Conservation (phyloP, 768 basidiomycete species). For the Kwoniella dejecticola region DNA sequence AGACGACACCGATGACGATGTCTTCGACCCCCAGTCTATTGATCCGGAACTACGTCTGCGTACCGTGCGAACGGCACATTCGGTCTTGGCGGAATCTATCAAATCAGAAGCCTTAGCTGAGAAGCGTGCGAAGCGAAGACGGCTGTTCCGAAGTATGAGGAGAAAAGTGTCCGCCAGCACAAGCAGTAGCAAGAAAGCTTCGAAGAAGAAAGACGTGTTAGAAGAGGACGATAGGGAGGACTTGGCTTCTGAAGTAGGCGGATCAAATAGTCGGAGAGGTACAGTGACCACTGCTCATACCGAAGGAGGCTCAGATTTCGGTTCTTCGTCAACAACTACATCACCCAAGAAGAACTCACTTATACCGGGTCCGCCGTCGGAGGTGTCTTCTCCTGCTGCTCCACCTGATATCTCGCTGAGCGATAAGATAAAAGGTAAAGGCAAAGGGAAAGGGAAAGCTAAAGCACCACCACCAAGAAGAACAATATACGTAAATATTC, state of each 20-base stretch:
- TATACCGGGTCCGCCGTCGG: not conserved
- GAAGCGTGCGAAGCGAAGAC: constrained; percentile 38
- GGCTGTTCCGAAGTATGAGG: constrained; percentile 37
- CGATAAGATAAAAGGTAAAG: constrained; percentile 9
- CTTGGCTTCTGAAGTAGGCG: not conserved
- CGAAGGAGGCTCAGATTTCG: not conserved
- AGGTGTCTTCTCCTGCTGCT: not conserved
- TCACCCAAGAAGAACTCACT: not conserved
- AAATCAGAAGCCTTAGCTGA: constrained; percentile 65
- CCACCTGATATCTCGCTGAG: not conserved
- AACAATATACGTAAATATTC: constrained; percentile 78
- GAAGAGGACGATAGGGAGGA: not conserved
- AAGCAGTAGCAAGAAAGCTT: constrained; percentile 9
- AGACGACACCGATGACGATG: constrained; percentile 31
- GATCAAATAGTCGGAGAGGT: constrained; percentile 8
- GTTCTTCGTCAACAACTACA: not conserved
- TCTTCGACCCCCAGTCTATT: constrained; percentile 36
- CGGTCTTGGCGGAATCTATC: constrained; percentile 83
- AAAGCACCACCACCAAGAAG: constrained; percentile 58
- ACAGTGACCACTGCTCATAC: constrained; percentile 10
- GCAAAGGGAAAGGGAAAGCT: constrained; percentile 15
- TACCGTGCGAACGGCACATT: constrained; percentile 89
- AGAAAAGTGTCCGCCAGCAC: constrained; percentile 28
- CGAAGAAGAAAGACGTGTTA: constrained; percentile 15
- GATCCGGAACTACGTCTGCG: constrained; percentile 85